Evolutionary conservation across 2,329 filamentous ascomycete genomes (phyloP), one percentile per base, ranked within the genome.

Genomic region (Penicillium sp.): DNA sequence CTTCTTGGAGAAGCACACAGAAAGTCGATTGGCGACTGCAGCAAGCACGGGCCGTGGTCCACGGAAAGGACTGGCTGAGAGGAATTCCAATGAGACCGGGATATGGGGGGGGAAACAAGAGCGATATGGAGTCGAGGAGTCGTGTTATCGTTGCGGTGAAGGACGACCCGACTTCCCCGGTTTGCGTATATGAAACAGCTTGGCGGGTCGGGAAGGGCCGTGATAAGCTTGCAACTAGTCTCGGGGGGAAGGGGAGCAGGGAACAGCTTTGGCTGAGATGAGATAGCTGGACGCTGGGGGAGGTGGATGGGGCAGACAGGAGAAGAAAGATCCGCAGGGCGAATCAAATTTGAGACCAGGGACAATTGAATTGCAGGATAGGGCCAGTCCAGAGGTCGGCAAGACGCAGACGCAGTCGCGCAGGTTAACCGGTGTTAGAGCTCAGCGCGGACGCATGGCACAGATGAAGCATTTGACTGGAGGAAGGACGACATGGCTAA

Each of bases 71-170:
- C 59, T 63, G 60, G 55, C 43, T 46, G 56, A 28, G 57, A 59
- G 60, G 62, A 51, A 22, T 22, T 58, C 57, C 54, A 59, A 52
- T 52, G 51, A 57, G 51, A 28, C 53, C 38, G 51, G 51, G 48
- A 57, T 42, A 33, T 43, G 16, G 7, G 48, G 22, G 22, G 11
- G 8, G 7, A 14, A 13, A 8, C n/a, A 26, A 35, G n/a, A 35
- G 28, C 11, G 48, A 51, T 48, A 48, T 11, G 45, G 45, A 8
- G 14, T 48, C 45, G 26, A 54, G 52, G 28, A 49, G 49, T 55
- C 58, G 45, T 40, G 65, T 65, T 68, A 67, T 69, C 63, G 63
- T 68, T 69, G 65, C 66, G 67, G 66, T 69, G 66, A 66, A 62
- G 56, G 51, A 40, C 52, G 43, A 52, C 25, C 22, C 40, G 58